Conservation (phyloP, 2,329 filamentous ascomycete species). For the Domatiomyces globalis region DNA sequence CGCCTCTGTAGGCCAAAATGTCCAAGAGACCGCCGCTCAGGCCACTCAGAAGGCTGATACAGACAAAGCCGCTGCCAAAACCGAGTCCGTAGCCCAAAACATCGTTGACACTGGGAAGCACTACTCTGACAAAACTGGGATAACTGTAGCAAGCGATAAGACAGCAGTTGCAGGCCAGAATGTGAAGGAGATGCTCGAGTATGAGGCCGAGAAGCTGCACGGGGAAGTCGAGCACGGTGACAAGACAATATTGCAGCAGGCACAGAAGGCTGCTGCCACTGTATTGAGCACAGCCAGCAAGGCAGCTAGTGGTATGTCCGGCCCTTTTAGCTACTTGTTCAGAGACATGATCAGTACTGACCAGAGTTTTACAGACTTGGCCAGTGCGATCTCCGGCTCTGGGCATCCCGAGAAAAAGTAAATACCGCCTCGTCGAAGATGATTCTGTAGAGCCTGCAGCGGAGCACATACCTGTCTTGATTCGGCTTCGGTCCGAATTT, state of each 20-base stretch:
- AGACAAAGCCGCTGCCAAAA: background rate
- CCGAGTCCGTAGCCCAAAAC: background rate
- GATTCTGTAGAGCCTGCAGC: too few species aligned
- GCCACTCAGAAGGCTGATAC: background rate
- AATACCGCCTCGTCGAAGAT: background rate
- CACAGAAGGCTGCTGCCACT: constrained; percentile 12
- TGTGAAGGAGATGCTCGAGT: constrained; percentile 4
- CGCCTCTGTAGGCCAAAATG: constrained; percentile 7
- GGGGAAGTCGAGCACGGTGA: background rate
- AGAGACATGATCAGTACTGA: background rate
- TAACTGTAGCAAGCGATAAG: background rate
- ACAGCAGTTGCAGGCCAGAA: constrained; percentile 3
- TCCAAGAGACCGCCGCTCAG: background rate
- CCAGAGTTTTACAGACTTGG: constrained; percentile 11
- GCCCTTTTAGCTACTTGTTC: background rate
- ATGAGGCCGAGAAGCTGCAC: constrained; percentile 2
- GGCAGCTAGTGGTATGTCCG: constrained; percentile 8
- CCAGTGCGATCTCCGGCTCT: constrained; percentile 11
- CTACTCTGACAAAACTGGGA: constrained; percentile 1
- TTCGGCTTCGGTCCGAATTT: too few species aligned
- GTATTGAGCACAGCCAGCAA: constrained; percentile 16
- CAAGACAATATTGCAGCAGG: constrained; percentile 10
- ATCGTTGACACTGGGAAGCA: background rate
- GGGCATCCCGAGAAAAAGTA: constrained; percentile 12
- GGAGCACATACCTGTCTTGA: too few species aligned